Conservation (phyloP, 2,329 filamentous ascomycete species). For the Stachybotrys echinatus region DNA sequence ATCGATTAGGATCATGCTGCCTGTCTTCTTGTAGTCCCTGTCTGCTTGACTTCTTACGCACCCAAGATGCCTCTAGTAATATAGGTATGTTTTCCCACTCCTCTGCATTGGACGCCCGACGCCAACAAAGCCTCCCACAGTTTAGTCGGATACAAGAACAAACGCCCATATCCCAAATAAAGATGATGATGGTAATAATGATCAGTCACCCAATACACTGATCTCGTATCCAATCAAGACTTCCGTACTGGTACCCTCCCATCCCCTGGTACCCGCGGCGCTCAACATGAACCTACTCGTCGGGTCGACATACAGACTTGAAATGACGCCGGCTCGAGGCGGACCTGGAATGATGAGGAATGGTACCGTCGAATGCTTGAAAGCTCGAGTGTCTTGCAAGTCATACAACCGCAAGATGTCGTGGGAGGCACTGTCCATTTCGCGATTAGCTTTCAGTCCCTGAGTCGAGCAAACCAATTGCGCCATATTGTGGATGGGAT, state of each 20-base stretch:
- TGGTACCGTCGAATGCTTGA: conserved; percentile 75
- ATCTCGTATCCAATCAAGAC: conserved; percentile 95
- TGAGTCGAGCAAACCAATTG: neutral
- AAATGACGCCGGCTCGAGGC: conserved; percentile 77
- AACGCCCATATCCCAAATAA: neutral
- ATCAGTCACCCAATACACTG: conserved; percentile 16
- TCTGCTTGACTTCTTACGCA: neutral
- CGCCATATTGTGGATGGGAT: neutral
- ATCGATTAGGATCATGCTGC: too few relatives aligned
- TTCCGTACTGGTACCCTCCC: conserved; percentile 89
- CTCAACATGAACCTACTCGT: conserved; percentile 88
- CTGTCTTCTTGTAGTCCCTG: too few relatives aligned
- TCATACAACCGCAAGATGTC: conserved; percentile 95
- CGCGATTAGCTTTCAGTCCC: neutral
- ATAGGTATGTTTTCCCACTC: neutral
- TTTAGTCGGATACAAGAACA: neutral
- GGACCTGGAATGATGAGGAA: conserved; percentile 95
- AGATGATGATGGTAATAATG: neutral
- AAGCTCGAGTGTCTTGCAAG: conserved; percentile 58
- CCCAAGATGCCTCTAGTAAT: neutral
- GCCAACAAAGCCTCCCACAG: neutral
- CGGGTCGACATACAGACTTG: conserved; percentile 79
- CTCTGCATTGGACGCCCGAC: neutral
- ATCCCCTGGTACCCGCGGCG: conserved; percentile 85
- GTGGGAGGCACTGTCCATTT: conserved; percentile 68